Evolutionary conservation across 164 flowering plant species (phyloP).

Genomic region (Warburgia ugandensis): DNA sequence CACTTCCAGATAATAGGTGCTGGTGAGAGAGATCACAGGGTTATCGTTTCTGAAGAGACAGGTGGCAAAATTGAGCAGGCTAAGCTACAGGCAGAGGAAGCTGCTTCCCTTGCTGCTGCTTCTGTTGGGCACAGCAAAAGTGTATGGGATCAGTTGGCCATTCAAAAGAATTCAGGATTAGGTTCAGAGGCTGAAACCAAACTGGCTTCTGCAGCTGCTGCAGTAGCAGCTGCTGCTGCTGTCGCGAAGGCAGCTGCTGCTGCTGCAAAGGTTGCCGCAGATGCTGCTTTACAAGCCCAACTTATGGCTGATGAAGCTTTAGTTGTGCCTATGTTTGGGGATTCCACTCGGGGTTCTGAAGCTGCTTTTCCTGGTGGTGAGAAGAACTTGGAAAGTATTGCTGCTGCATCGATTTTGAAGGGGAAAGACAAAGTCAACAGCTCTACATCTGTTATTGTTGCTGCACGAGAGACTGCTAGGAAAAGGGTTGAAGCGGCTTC

Average conservation of each 20-base stretch:
- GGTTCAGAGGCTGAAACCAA: slow-evolving; percentile 50
- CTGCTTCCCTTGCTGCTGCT: slow-evolving; percentile 56
- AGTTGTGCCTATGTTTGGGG: slow-evolving; percentile 17
- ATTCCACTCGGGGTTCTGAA: slow-evolving; percentile 15
- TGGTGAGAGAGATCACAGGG: slow-evolving; percentile 23
- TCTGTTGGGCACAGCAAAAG: slow-evolving; percentile 61
- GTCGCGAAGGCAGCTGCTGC: slow-evolving; percentile 99
- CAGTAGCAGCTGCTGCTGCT: slow-evolving; percentile 86
- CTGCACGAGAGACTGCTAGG: slow-evolving; percentile 77
- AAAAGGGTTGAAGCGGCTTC: slow-evolving; percentile 84
- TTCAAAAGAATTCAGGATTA: slow-evolving; percentile 49
- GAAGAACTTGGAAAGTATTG: slow-evolving; percentile 32
- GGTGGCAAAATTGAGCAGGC: slow-evolving; percentile 56
- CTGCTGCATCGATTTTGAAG: slow-evolving; percentile 55
- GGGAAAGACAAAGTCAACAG: slow-evolving; percentile 30
- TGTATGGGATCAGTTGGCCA: slow-evolving; percentile 64
- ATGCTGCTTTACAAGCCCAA: slow-evolving; percentile 91
- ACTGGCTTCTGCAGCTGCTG: slow-evolving; percentile 72
- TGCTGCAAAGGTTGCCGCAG: slow-evolving; percentile 87
- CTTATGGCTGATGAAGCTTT: slow-evolving; percentile 77
- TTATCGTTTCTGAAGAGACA: slow-evolving; percentile 42
- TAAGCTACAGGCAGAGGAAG: slow-evolving; percentile 72
- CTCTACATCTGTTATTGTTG: slow-evolving; percentile 51
- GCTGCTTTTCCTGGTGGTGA: slow-evolving; percentile 20
- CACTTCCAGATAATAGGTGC: slow-evolving; percentile 20